Percentiles rank a stretch among this genome's conserved stretches.
phyloP scores from a whole-genome alignment of 2,329 filamentous ascomycete species.

The Fonsecaea pugnacius region DNA sequence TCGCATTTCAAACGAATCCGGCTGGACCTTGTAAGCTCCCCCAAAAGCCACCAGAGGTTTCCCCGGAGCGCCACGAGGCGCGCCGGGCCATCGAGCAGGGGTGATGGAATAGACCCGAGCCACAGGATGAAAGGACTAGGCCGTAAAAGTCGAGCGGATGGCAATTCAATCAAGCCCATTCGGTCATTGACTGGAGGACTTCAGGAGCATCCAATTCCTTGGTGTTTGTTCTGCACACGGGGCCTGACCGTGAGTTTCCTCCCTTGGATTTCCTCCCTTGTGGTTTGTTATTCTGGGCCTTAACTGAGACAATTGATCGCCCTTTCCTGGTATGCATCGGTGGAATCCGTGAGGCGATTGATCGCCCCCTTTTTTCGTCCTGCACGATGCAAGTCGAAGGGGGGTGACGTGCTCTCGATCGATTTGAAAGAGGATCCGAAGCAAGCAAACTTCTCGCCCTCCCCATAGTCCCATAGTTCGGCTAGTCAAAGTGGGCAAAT shows the following conservation, averaged over 20 bases:
- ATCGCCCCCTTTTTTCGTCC: slow-evolving; percentile 22
- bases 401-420: slow-evolving; percentile 21
- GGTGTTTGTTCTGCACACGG: slow-evolving; percentile 9
- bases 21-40: slow-evolving; percentile 16
- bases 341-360: slow-evolving; percentile 24
- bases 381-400: background rate
- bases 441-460: slow-evolving; percentile 6
- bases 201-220: slow-evolving; percentile 14
- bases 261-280: background rate
- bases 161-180: slow-evolving; percentile 17
- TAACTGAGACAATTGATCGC: slow-evolving; percentile 21
- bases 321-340: slow-evolving; percentile 22
- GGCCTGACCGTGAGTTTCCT: background rate
- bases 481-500: slow-evolving; percentile 10
- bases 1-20: slow-evolving; percentile 34
- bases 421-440: slow-evolving; percentile 18
- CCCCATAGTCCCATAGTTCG: slow-evolving; percentile 12
- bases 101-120: slow-evolving; percentile 8
- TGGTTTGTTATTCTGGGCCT: slow-evolving; percentile 6
- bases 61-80: slow-evolving; percentile 32
- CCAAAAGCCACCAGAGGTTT: slow-evolving; percentile 29
- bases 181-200: slow-evolving; percentile 12
- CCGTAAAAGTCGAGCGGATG: slow-evolving; percentile 10
- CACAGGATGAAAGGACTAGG: background rate
- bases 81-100: slow-evolving; percentile 8